Conservation (phyloP, 164 flowering plant species). For the Vitis rupestris region DNA sequence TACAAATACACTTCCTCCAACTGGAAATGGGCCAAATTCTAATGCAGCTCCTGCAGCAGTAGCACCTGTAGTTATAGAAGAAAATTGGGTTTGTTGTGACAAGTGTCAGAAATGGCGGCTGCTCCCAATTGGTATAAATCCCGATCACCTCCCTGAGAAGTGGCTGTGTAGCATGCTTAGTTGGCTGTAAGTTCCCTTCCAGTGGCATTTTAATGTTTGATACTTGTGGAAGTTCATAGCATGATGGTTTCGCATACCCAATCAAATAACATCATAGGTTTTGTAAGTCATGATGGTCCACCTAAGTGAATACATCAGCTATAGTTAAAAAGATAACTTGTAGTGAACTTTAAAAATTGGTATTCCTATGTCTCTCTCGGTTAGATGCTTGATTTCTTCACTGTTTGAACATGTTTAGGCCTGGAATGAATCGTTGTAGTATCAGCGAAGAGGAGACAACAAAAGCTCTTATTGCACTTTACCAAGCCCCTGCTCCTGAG, state of each 20-base stretch:
- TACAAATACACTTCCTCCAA: slow-evolving; percentile 17
- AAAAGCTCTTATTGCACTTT: slow-evolving; percentile 51
- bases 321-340: not conserved
- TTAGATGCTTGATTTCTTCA: not conserved
- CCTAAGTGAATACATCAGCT: not conserved
- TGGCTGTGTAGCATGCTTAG: slow-evolving; percentile 89
- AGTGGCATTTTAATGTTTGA: not conserved
- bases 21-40: slow-evolving; percentile 27
- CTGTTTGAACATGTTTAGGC: slow-evolving; percentile 41
- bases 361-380: not conserved
- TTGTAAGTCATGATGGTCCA: not conserved
- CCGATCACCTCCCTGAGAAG: slow-evolving; percentile 68
- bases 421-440: slow-evolving; percentile 81
- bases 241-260: not conserved
- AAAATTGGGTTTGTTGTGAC: slow-evolving; percentile 88
- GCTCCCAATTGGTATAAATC: slow-evolving; percentile 69
- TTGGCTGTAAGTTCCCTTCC: slow-evolving; percentile 85
- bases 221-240: slow-evolving; percentile 1
- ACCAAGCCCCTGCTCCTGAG: slow-evolving; percentile 41
- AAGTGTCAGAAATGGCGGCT: slow-evolving; percentile 87
- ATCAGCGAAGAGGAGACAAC: slow-evolving; percentile 78
- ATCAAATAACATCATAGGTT: not conserved
- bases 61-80: slow-evolving; percentile 49
- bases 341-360: not conserved
- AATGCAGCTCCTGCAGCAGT: slow-evolving; percentile 34